Evolutionary conservation across 2,329 filamentous ascomycete genomes (phyloP).

Genomic region (Aspergillus pseudonomiae): DNA sequence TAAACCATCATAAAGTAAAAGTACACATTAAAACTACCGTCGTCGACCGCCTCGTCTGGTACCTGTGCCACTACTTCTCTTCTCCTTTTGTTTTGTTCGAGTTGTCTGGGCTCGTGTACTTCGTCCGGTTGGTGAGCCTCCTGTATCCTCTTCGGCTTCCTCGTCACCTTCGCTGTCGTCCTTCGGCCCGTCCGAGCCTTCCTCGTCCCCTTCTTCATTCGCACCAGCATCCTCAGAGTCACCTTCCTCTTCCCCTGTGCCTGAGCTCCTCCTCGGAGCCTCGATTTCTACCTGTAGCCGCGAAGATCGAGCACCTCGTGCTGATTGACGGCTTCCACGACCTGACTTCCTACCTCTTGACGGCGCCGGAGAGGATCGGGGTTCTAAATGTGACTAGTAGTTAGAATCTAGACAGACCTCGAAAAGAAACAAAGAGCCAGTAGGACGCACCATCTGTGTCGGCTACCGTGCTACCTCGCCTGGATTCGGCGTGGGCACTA

Average conservation of each 20-base stretch:
- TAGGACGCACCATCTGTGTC: conserved; percentile 50
- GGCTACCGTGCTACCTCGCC: conserved; percentile 49
- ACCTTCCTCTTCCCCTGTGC: conserved; percentile 41
- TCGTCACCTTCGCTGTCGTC: conserved; percentile 44
- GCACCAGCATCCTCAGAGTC: conserved; percentile 42
- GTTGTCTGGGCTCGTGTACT: conserved; percentile 41
- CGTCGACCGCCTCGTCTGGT: conserved; percentile 41
- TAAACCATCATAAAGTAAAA: conserved; percentile 6
- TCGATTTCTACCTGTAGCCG: conserved; percentile 45
- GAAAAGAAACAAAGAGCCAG: no score
- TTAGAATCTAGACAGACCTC: background rate
- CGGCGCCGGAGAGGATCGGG: conserved; percentile 47
- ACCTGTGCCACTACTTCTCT: conserved; percentile 39
- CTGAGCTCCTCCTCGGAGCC: conserved; percentile 32
- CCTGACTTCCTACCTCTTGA: conserved; percentile 42
- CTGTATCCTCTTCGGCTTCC: conserved; percentile 38
- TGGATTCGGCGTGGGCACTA: conserved; percentile 39
- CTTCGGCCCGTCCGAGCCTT: conserved; percentile 39
- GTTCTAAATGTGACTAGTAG: conserved; percentile 34
- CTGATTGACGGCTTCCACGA: conserved; percentile 37
- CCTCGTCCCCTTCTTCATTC: conserved; percentile 44
- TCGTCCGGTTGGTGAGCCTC: conserved; percentile 38
- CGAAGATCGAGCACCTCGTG: conserved; percentile 42
- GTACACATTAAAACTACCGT: conserved; percentile 26
- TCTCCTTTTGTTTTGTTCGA: conserved; percentile 39